These are phyloP conservation scores for Bidens hawaiensis DNA, from an alignment of 140 eudicot species.

Conservation along the genomic window DNA sequence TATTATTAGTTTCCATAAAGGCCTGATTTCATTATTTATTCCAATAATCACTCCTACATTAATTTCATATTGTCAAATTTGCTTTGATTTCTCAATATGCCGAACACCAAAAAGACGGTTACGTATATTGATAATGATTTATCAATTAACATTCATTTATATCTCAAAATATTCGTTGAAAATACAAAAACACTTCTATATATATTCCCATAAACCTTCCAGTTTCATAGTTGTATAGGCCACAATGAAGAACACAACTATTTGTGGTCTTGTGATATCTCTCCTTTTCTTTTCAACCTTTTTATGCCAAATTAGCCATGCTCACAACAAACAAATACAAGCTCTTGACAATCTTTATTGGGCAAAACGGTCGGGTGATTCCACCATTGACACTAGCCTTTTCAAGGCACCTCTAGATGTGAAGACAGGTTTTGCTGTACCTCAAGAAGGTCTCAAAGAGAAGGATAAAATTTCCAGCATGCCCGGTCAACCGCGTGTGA, in stretches of 20 bases:
- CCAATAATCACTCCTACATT: too few species aligned
- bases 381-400: slow-evolving; percentile 30
- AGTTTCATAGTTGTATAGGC: not conserved
- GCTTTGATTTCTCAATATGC: not conserved
- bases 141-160: not conserved
- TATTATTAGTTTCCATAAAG: too few species aligned
- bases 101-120: not conserved
- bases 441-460: slow-evolving; percentile 48
- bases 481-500: slow-evolving; percentile 74
- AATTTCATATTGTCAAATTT: too few species aligned
- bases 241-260: slow-evolving; percentile 5
- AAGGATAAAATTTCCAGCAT: slow-evolving; percentile 45
- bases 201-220: not conserved
- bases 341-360: slow-evolving; percentile 36
- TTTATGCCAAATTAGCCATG: not conserved
- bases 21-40: not conserved
- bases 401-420: slow-evolving; percentile 20
- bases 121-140: not conserved
- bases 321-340: slow-evolving; percentile 39
- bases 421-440: not conserved
- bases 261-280: not conserved
- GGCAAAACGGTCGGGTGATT: slow-evolving; percentile 22
- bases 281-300: slow-evolving; percentile 15
- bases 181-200: too few species aligned
- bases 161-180: not conserved